Percentiles rank a stretch among this genome's conserved stretches.
Evolutionary conservation across 73 alveolate genomes (phyloP).

Genomic region (Tetrahymena borealis): DNA sequence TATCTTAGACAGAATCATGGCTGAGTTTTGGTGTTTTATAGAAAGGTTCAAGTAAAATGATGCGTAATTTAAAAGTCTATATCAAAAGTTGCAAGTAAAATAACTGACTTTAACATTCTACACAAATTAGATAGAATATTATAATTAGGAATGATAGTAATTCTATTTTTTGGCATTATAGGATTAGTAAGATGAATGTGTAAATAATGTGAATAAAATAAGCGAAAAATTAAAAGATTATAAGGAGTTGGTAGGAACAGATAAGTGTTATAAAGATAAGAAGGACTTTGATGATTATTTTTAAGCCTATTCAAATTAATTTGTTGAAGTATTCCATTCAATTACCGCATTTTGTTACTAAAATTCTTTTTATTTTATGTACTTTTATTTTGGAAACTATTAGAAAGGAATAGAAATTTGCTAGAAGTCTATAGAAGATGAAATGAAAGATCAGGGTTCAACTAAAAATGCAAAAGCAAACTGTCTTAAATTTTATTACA

Average conservation of each 20-base stretch:
- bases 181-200: background rate
- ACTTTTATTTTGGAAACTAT: background rate
- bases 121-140: no score
- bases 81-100: background rate
- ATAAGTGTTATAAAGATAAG: background rate
- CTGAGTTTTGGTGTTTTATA: background rate
- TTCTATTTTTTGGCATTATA: no score
- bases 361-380: no score
- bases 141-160: no score
- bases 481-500: background rate
- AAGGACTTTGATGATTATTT: background rate
- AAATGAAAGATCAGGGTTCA: background rate
- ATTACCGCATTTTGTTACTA: no score
- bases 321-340: background rate
- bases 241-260: background rate
- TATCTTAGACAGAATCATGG: background rate
- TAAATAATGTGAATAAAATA: background rate
- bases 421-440: background rate
- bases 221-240: background rate
- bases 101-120: no score
- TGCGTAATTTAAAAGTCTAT: background rate
- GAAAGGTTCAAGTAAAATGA: background rate
- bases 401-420: background rate
- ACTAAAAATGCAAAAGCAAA: background rate
- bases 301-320: background rate